Evolutionary conservation across 495 filamentous ascomycete species (phyloP).

Genomic region (Penicillium ochrochloron): DNA sequence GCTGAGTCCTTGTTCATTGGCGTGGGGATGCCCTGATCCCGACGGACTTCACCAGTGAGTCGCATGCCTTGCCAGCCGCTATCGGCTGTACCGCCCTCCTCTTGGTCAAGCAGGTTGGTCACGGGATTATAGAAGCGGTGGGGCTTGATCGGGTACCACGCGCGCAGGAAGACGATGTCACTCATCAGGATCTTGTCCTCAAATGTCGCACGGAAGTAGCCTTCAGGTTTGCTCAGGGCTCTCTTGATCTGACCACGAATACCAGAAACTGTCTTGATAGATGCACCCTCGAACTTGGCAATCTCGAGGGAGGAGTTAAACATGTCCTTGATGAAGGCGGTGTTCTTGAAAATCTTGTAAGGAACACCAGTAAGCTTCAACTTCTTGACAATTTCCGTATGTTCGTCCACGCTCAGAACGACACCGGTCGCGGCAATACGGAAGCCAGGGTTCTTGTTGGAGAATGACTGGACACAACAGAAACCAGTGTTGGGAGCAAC

Average conservation of each 20-base stretch:
- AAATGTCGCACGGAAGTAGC: constrained; percentile 93
- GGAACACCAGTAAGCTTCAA: constrained; percentile 90
- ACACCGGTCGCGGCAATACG: constrained; percentile 92
- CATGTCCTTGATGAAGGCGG: constrained; percentile 98
- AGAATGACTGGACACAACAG: constrained; percentile 89
- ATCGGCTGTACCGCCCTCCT: constrained; percentile 40
- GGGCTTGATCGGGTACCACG: constrained; percentile 95
- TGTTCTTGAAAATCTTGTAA: constrained; percentile 99
- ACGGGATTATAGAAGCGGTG: constrained; percentile 96
- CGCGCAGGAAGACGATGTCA: constrained; percentile 92
- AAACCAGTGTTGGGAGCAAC: constrained; percentile 96
- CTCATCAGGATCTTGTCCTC: constrained; percentile 97
- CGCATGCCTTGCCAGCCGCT: constrained; percentile 84
- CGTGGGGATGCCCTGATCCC: constrained; percentile 72
- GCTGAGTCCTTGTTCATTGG: constrained; percentile 77
- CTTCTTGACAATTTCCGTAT: constrained; percentile 97
- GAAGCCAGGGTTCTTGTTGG: constrained; percentile 86
- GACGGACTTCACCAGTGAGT: constrained; percentile 90
- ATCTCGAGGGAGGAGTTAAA: constrained; percentile 90
- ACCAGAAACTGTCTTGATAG: constrained; percentile 93
- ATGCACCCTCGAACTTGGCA: constrained; percentile 96
- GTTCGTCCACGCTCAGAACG: constrained; percentile 89
- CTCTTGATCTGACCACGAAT: constrained; percentile 96
- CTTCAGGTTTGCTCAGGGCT: constrained; percentile 87
- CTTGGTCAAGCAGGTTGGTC: constrained; percentile 76